These are phyloP conservation scores for Bipolaris victoriae DNA, from an alignment of 2,329 filamentous ascomycete species.

Conservation along the genomic window DNA sequence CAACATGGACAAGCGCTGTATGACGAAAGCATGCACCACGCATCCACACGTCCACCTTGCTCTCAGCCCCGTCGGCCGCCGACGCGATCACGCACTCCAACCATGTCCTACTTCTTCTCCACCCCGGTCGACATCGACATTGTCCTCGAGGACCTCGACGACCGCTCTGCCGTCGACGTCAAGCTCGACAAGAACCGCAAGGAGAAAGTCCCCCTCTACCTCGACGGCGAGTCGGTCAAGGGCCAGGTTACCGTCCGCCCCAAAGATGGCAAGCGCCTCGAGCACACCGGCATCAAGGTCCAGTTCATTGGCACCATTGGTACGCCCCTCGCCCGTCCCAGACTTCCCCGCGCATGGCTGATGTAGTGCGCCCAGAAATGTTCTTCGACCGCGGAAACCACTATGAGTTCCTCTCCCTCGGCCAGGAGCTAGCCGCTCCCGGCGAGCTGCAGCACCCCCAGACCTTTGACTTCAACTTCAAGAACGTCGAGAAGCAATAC, in stretches of 20 bases:
- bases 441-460: slow-evolving; percentile 98
- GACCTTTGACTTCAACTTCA: slow-evolving; percentile 99
- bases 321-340: slow-evolving; percentile 45
- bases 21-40: slow-evolving; percentile 7
- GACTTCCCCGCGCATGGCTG: slow-evolving; percentile 19
- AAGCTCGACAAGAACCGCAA: slow-evolving; percentile 98
- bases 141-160: slow-evolving; percentile 92
- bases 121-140: slow-evolving; percentile 99
- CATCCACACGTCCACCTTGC: slow-evolving; percentile 14
- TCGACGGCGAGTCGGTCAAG: slow-evolving; percentile 98
- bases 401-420: slow-evolving; percentile 97
- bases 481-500: slow-evolving; percentile 99
- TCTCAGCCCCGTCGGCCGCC: slow-evolving; percentile 25
- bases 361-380: slow-evolving; percentile 72
- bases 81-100: slow-evolving; percentile 22
- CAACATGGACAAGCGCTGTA: slow-evolving; percentile 16
- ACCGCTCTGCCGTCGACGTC: slow-evolving; percentile 93
- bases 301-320: slow-evolving; percentile 99
- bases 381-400: slow-evolving; percentile 99
- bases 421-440: slow-evolving; percentile 94
- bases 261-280: slow-evolving; percentile 96
- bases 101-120: slow-evolving; percentile 92
- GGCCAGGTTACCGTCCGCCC: slow-evolving; percentile 92
- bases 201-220: slow-evolving; percentile 95
- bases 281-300: slow-evolving; percentile 99